Base-by-base conservation (phyloP, 768 basidiomycete genomes). In the Plicaturopsis crispa region DNA sequence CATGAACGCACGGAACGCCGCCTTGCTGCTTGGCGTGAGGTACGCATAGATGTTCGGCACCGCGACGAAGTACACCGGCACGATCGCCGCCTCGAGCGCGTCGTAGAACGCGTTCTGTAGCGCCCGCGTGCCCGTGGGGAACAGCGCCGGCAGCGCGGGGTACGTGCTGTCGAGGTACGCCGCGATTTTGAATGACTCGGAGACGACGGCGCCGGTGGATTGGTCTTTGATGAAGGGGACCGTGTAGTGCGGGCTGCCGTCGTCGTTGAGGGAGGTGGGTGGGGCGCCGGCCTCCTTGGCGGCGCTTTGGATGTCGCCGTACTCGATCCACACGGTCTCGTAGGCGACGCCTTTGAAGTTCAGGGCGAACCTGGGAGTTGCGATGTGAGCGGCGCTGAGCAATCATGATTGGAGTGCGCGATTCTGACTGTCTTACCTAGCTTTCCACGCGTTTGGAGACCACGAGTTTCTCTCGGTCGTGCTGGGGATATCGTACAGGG, bases 161-260 rank as follows among this genome's bases (percentile, higher is more conserved):
- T 69, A 73, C 0, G 52, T 51, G 11, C 46, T 53, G 22, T 74
- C 72, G 24, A 72, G 67, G 40, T 73, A 73, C 41, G 57, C 54
- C 0, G 69, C 68, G 35, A 73, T 73, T 13, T 49, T 48, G 39
- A 60, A 55, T 4, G 67, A 68, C 36, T 74, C 69, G 0, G 66
- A 24, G 19, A 71, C 17, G 39, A 58, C 48, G 10, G 40, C 44
- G 2, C 54, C 52, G 4, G 60, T 69, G 23, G 50, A 51, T 18
- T 62, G 57, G 38, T 72, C 69, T 33, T 59, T 48, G 39, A 68
- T 64, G 31, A 61, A 60, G 21, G 70, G 70, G 20, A 69, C 40
- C 11, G 66, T 68, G 48, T 67, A 69, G 13, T 38, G 31, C 3
- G 56, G 54, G 24, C 33, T 49, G 23, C 62, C 59, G n/a, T 65